A percentile compares a stretch with the other conserved stretches of the same genome.
These are phyloP conservation scores for Verticillium albo-atrum DNA, from an alignment of 2,329 filamentous ascomycete species.

Conservation along the genomic window DNA sequence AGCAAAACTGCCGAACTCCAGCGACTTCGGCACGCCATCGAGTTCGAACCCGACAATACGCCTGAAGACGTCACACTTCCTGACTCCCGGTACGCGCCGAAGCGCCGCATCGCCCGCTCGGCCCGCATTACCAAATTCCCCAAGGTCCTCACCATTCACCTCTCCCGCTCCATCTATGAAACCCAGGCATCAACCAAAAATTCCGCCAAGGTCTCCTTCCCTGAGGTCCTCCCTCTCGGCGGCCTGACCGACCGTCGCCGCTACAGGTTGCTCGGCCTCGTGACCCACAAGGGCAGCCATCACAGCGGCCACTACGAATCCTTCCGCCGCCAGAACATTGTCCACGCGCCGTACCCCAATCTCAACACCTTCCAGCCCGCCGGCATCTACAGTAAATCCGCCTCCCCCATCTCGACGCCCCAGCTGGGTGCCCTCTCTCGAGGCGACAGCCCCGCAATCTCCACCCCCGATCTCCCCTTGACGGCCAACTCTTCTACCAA, in stretches of 20 bases:
- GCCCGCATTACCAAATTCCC: constrained; percentile 85
- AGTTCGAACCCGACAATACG: constrained; percentile 74
- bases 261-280: constrained; percentile 81
- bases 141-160: constrained; percentile 83
- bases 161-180: constrained; percentile 91
- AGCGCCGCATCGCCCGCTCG: constrained; percentile 79
- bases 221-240: constrained; percentile 79
- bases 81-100: constrained; percentile 68
- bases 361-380: constrained; percentile 73
- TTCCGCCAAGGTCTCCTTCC: constrained; percentile 87
- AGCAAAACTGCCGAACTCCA: constrained; percentile 43
- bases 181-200: constrained; percentile 82
- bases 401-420: constrained; percentile 48
- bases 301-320: constrained; percentile 97
- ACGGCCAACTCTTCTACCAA: constrained; percentile 25
- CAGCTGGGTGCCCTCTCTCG: constrained; percentile 30
- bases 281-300: constrained; percentile 93
- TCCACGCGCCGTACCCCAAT: constrained; percentile 73
- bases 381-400: constrained; percentile 64
- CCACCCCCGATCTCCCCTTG: constrained; percentile 43
- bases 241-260: constrained; percentile 71
- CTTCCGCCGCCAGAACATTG: constrained; percentile 77
- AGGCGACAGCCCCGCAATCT: constrained; percentile 36
- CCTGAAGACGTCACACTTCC: constrained; percentile 72
- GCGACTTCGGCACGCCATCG: constrained; percentile 64